Evolutionary conservation across 495 filamentous ascomycete genomes (phyloP).

Genomic region (Rhizodiscina lignyota): DNA sequence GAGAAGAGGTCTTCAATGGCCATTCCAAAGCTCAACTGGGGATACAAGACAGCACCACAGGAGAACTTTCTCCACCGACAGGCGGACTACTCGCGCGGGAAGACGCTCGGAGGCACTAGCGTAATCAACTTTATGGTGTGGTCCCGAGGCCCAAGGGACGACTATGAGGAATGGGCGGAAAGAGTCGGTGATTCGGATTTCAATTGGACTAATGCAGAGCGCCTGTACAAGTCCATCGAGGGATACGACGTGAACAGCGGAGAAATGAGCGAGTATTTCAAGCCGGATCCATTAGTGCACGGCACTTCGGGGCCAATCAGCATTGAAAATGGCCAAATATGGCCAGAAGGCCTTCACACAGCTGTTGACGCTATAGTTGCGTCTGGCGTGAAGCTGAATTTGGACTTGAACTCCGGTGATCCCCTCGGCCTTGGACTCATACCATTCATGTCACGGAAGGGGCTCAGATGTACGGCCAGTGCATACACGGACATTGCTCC

Average conservation of each 20-base stretch:
- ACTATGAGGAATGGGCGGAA: conserved; percentile 41
- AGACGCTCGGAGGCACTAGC: conserved; percentile 41
- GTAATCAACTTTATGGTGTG: conserved; percentile 50
- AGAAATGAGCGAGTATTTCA: conserved; percentile 18
- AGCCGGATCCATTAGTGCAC: conserved; percentile 29
- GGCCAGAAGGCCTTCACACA: too few relatives aligned
- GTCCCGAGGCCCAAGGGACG: conserved; percentile 34
- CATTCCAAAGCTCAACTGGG: conserved; percentile 36
- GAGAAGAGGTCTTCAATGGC: too few relatives aligned
- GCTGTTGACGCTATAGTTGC: conserved; percentile 28
- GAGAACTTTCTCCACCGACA: conserved; percentile 32
- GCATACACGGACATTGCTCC: conserved; percentile 29
- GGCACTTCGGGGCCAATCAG: conserved; percentile 31
- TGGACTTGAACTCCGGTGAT: conserved; percentile 43
- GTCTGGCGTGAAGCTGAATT: conserved; percentile 32
- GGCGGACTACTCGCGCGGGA: conserved; percentile 40
- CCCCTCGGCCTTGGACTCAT: conserved; percentile 37
- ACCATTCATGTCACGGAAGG: conserved; percentile 30
- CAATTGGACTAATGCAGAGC: conserved; percentile 30
- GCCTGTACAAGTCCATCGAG: conserved; percentile 36
- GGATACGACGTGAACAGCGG: conserved; percentile 30
- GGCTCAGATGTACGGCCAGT: conserved; percentile 31
- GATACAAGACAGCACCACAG: conserved; percentile 42
- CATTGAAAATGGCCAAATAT: conserved; percentile 30
- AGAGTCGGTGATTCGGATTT: conserved; percentile 28